Conservation (phyloP, 495 filamentous ascomycete genomes). For the Copromyces sp. region DNA sequence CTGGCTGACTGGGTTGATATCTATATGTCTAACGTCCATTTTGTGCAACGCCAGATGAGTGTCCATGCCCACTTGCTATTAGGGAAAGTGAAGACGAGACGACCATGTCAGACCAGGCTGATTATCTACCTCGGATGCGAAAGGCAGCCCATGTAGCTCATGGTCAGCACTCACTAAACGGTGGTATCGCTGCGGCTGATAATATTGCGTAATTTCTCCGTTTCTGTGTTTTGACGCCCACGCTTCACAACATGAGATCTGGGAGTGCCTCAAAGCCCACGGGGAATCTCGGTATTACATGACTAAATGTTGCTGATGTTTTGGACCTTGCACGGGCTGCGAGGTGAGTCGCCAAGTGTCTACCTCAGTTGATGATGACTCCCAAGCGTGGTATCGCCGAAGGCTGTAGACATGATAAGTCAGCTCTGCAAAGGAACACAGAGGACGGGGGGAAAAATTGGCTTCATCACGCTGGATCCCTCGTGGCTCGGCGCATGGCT, state of each 20-base stretch:
- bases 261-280: background rate
- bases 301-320: background rate
- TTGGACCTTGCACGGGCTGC: background rate
- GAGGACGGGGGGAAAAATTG: background rate
- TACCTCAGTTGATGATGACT: background rate
- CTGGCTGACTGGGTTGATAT: background rate
- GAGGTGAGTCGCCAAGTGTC: background rate
- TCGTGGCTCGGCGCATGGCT: background rate
- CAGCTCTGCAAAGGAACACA: background rate
- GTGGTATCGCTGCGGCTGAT: background rate
- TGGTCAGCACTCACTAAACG: background rate
- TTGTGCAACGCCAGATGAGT: background rate
- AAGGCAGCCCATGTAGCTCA: background rate
- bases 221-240: background rate
- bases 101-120: background rate
- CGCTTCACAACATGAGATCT: background rate
- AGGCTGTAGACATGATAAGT: background rate
- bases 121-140: background rate
- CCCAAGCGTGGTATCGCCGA: background rate
- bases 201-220: background rate
- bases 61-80: background rate
- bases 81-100: background rate
- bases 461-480: background rate
- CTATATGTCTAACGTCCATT: background rate
- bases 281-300: background rate